Base-by-base conservation (phyloP, 73 alveolate species). In the Loxodes magnus region DNA sequence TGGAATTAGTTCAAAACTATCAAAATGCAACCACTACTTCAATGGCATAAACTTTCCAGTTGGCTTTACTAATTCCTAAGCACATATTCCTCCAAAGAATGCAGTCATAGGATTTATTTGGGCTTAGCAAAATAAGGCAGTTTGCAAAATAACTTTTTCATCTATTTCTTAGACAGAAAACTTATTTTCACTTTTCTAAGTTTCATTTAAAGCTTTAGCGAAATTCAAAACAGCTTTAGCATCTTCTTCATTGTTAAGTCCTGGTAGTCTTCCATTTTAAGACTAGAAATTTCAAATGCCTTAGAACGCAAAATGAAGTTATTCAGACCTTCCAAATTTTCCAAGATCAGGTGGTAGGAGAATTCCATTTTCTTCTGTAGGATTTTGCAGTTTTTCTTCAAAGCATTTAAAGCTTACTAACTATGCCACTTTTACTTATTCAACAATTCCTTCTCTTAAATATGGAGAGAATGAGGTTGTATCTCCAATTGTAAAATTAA, bases 1-100 rank as follows among this genome's bases (percentile, higher is more conserved):
- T 36, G 60, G 66, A 31, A 5, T 4, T 3, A 37, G 28, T 12
- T 51, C 64, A 33, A 67, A 62, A 63, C 84, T 79, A 60, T 88
- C 98, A 36, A 67, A 71, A 62, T 91, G 90, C 21, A 86, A 71
- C 96, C 96, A 94, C 69, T 91, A 91, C 53, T 76, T 79, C 53
- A 96, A 63, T 21, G 99, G 99, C 6, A 91, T 46, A 86, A 74
- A 96, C 64, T 96, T 95, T 10, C 99, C 99, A 12, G 98, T 88
- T 70, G 56, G 86, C 80, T 96, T 96, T 23, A 96, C 97, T 7
- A 91, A 79, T 79, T 95, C 98, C 67, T 91, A 94, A n/a, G 97
- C 88, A 4, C 90, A 81, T 51, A 96, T 67, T 7, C 99, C 99
- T 24, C 99, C 99, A 66, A 94, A 90, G 86, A 90, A 94, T 17